Base-by-base conservation (phyloP, 2,329 filamentous ascomycete genomes). In the Beauveria caledonica region DNA sequence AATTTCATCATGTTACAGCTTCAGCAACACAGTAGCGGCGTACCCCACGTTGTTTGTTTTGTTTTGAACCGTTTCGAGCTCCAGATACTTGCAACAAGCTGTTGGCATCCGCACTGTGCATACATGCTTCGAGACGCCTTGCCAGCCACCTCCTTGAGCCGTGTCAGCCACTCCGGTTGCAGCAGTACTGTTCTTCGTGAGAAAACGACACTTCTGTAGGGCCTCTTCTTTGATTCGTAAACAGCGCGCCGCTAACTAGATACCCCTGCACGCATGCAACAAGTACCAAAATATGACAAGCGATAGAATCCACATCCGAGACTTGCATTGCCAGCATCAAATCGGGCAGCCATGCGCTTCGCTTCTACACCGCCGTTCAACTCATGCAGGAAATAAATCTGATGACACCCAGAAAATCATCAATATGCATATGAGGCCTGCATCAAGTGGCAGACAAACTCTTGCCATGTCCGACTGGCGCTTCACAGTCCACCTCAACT, bases 341-440 rank as follows among this genome's bases (percentile, higher is more conserved):
- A 60, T 60, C 50, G 58, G 58, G 58, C 58, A 60, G 40, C 58
- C 58, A 55, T 60, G 50, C 58, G 21, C 58, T 36, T 23, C 10
- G 17, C 42, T 33, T 45, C 50, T 53, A 29, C 58, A 60, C 58
- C 58, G 58, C 58, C 44, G 50, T 54, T 54, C 50, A 48, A 40
- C 42, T 49, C 42, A 48, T 54, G 58, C 58, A 54, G 25, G n/a
- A 9, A 21, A 21, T 21, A 23, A 39, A 45, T 46, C 45, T 19
- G 49, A 48, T 21, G 10, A 21, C 21, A 29, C 48, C 45, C 33
- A 39, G 27, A 50, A 42, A 60, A 54, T 48, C 54, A 54, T 23
- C 9, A 42, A 60, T 42, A 46, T 51, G 21, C 44, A 50, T 27
- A 23, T 21, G 23, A 25, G 27, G 25, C 15, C 39, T 59, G 40